Conservation (phyloP, 2,329 filamentous ascomycete genomes). For the Fusarium graminum region DNA sequence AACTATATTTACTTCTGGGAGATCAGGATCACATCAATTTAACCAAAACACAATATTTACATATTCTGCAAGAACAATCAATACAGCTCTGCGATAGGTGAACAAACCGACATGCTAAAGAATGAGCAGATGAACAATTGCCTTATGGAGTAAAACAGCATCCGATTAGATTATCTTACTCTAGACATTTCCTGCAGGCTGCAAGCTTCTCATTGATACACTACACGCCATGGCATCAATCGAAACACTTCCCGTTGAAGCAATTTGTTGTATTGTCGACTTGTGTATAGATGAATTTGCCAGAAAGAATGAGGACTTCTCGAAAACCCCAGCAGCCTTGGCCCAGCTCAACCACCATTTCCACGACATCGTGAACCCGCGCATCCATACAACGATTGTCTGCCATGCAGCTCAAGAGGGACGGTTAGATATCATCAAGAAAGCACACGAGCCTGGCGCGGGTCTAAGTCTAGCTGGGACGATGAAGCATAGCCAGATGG, state of each 20-base stretch:
- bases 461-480: constrained; percentile 13
- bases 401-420: constrained; percentile 20
- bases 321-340: neutral
- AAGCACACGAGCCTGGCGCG: constrained; percentile 15
- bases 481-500: constrained; percentile 1
- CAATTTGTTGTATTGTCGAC: constrained; percentile 5
- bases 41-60: neutral
- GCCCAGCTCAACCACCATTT: constrained; percentile 19
- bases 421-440: constrained; percentile 18
- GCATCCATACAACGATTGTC: constrained; percentile 12
- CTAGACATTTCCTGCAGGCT: neutral
- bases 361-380: constrained; percentile 21
- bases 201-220: neutral
- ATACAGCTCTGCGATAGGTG: neutral
- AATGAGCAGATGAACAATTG: neutral
- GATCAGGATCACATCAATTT: neutral
- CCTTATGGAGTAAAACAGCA: neutral
- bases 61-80: neutral
- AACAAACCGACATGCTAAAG: neutral
- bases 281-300: neutral
- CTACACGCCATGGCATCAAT: constrained; percentile 4
- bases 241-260: constrained; percentile 7
- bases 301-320: neutral
- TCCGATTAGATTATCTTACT: neutral
- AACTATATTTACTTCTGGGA: neutral